Percentiles rank a stretch among this genome's conserved stretches.
These are phyloP conservation scores for Neofusicoccum sp. DNA, from an alignment of 2,329 filamentous ascomycete genomes.

Conservation along the genomic window DNA sequence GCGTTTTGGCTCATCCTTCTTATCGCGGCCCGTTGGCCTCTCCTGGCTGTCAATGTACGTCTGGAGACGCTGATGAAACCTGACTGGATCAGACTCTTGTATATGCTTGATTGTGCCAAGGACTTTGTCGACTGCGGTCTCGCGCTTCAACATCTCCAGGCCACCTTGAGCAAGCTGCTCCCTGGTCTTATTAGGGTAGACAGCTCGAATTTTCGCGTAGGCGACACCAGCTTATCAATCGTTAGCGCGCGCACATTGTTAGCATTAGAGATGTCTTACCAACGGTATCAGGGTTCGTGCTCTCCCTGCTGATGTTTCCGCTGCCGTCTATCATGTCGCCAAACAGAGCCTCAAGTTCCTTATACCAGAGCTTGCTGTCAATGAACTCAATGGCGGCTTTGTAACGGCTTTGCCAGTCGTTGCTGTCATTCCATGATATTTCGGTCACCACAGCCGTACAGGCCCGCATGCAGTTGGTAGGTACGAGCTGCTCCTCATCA, in stretches of 20 bases:
- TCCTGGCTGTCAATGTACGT: constrained; percentile 60
- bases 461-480: constrained; percentile 62
- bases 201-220: constrained; percentile 55
- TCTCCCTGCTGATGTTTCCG: constrained; percentile 43
- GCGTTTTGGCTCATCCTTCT: constrained; percentile 28
- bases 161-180: constrained; percentile 41
- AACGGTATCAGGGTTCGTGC: constrained; percentile 45
- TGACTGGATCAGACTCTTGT: constrained; percentile 35
- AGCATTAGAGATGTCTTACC: constrained; percentile 27
- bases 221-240: constrained; percentile 44
- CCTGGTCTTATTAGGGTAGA: constrained; percentile 49
- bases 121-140: constrained; percentile 42
- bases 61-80: constrained; percentile 53
- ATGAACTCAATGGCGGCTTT: constrained; percentile 63
- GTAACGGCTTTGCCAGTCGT: constrained; percentile 47
- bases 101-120: constrained; percentile 53
- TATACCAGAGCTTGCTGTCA: constrained; percentile 54
- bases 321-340: constrained; percentile 50
- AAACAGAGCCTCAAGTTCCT: constrained; percentile 54
- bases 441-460: constrained; percentile 66
- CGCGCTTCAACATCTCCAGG: constrained; percentile 41
- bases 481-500: constrained; percentile 60
- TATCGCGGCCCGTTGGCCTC: constrained; percentile 40
- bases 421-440: constrained; percentile 57
- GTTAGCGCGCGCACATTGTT: neutral